A percentile compares a stretch with the other conserved stretches of the same genome.
These are phyloP conservation scores for Acephala macrosclerotiorum DNA, from an alignment of 2,329 filamentous ascomycete species.

Conservation along the genomic window DNA sequence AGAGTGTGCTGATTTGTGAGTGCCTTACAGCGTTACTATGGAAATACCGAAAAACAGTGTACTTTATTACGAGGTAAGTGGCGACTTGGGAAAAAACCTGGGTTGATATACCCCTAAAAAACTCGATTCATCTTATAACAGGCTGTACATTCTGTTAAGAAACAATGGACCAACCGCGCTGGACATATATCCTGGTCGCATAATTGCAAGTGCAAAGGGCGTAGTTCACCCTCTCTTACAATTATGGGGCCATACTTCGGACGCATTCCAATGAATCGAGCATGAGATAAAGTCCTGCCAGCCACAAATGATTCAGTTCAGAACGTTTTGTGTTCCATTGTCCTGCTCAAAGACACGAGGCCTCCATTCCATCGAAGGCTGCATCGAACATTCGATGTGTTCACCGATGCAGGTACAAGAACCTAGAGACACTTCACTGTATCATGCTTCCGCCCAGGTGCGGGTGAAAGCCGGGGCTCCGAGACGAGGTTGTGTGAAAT, in stretches of 20 bases:
- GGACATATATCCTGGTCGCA: neutral
- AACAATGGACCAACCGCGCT: neutral
- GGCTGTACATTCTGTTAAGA: too few relatives aligned
- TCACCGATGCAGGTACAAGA: constrained; percentile 3
- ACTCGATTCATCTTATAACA: too few relatives aligned
- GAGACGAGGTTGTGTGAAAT: neutral
- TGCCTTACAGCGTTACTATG: too few relatives aligned
- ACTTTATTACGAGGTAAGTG: too few relatives aligned
- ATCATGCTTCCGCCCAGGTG: neutral
- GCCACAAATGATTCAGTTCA: neutral
- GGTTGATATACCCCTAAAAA: too few relatives aligned
- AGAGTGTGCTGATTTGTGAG: too few relatives aligned
- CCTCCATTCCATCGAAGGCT: constrained; percentile 3
- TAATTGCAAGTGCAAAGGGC: neutral
- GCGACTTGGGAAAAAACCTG: too few relatives aligned
- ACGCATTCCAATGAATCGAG: constrained; percentile 6
- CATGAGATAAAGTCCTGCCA: too few relatives aligned
- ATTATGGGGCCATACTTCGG: neutral
- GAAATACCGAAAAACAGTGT: too few relatives aligned
- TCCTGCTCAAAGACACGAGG: neutral
- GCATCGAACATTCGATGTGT: constrained; percentile 2
- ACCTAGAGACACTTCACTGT: neutral
- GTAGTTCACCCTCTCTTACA: too few relatives aligned
- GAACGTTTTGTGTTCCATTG: neutral
- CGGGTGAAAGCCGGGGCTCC: neutral